Evolutionary conservation across 495 filamentous ascomycete species (phyloP).

Genomic region (Hypoxylon trugodes): DNA sequence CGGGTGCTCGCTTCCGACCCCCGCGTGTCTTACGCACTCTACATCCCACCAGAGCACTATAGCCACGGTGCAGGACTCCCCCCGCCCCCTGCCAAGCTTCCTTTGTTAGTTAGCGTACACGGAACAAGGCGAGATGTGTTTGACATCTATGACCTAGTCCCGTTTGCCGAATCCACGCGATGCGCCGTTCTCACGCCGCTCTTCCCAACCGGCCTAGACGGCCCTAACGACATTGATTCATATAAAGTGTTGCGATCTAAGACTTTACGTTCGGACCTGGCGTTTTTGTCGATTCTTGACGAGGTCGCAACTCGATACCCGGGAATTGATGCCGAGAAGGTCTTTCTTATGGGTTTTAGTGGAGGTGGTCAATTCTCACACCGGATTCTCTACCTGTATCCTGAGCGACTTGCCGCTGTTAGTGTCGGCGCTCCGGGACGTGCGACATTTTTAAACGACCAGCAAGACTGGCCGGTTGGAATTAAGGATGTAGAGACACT

Average conservation of each 20-base stretch:
- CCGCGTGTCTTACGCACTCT: constrained; percentile 40
- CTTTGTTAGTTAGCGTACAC: constrained; percentile 38
- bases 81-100: constrained; percentile 29
- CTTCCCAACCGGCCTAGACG: constrained; percentile 38
- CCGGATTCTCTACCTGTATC: constrained; percentile 44
- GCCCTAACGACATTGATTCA: constrained; percentile 36
- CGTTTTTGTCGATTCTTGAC: constrained; percentile 36
- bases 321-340: constrained; percentile 38
- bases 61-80: constrained; percentile 7
- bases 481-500: constrained; percentile 33
- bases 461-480: constrained; percentile 34
- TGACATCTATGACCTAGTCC: constrained; percentile 30
- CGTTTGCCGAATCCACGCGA: constrained; percentile 30
- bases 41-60: constrained; percentile 36
- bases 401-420: constrained; percentile 35
- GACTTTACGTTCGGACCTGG: constrained; percentile 34
- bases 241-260: constrained; percentile 36
- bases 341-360: constrained; percentile 43
- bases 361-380: constrained; percentile 46
- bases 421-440: constrained; percentile 43
- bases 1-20: constrained; percentile 32
- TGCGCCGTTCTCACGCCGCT: constrained; percentile 39
- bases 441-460: constrained; percentile 29
- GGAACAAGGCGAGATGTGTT: constrained; percentile 30
- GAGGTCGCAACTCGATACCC: constrained; percentile 38